A percentile compares a stretch with the other conserved stretches of the same genome.
Conservation (phyloP, 805 yeast genomes). For the Saccharomycopsis malanga region DNA sequence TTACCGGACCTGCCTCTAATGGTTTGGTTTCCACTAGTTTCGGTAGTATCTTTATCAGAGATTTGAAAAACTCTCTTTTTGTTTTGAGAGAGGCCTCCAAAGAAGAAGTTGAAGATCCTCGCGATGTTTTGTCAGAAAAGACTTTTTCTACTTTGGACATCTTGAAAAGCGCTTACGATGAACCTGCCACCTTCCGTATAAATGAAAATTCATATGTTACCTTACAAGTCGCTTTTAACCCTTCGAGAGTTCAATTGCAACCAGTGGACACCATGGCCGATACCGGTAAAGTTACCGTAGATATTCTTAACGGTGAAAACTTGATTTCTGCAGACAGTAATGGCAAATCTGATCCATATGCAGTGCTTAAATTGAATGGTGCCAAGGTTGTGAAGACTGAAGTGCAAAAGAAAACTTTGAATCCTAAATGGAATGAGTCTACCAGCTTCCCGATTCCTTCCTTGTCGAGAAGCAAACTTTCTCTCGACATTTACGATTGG, state of each 20-base stretch:
- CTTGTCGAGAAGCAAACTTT: slow-evolving; percentile 45
- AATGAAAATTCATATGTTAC: slow-evolving; percentile 32
- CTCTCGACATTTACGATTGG: slow-evolving; percentile 61
- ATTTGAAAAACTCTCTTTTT: slow-evolving; percentile 52
- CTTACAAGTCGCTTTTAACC: slow-evolving; percentile 53
- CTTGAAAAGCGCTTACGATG: slow-evolving; percentile 40
- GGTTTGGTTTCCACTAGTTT: slow-evolving; percentile 39
- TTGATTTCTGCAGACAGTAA: slow-evolving; percentile 57
- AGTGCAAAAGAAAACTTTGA: slow-evolving; percentile 55
- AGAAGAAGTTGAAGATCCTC: slow-evolving; percentile 38
- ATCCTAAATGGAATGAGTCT: slow-evolving; percentile 73
- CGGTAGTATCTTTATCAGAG: slow-evolving; percentile 62
- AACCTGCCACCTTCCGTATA: slow-evolving; percentile 41
- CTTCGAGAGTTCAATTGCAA: slow-evolving; percentile 47
- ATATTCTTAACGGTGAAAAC: slow-evolving; percentile 47
- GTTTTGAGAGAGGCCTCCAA: slow-evolving; percentile 52
- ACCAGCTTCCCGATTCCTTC: slow-evolving; percentile 55
- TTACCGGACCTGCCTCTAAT: slow-evolving; percentile 42
- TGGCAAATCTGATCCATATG: slow-evolving; percentile 74
- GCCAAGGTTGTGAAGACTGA: slow-evolving; percentile 49
- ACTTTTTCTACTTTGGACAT: slow-evolving; percentile 45
- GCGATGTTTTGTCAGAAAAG: slow-evolving; percentile 47
- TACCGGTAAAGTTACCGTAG: slow-evolving; percentile 56
- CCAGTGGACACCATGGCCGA: slow-evolving; percentile 57
- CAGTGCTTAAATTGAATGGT: slow-evolving; percentile 47